Percentiles rank a stretch among this genome's conserved stretches.
These are phyloP conservation scores for Nicotiana attenuata DNA, from an alignment of 257 asterid species.

Conservation along the genomic window DNA sequence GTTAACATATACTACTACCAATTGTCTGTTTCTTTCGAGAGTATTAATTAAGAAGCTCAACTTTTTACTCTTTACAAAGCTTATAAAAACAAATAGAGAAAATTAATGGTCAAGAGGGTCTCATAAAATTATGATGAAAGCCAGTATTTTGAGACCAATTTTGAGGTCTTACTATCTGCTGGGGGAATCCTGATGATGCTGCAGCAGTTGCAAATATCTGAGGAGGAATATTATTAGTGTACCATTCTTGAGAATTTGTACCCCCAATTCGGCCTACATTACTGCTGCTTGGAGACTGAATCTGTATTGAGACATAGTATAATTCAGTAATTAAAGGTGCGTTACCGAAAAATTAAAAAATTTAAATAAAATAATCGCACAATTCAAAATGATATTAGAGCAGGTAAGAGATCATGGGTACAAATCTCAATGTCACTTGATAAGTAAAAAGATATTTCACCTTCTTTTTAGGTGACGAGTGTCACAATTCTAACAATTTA, in stretches of 20 bases:
- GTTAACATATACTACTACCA: background rate
- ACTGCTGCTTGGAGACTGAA: constrained; percentile 41
- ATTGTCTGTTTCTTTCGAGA: constrained; percentile 10
- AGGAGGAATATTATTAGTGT: constrained; percentile 13
- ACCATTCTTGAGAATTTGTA: constrained; percentile 32
- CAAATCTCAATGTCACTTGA: too few relatives aligned
- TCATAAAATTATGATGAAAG: constrained; percentile 42
- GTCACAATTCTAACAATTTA: background rate
- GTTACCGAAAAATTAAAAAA: background rate
- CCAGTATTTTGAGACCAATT: constrained; percentile 58
- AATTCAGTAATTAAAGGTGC: background rate
- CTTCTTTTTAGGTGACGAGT: background rate
- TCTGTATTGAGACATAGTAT: background rate
- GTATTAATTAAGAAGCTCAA: background rate
- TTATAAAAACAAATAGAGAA: background rate
- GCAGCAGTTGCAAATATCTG: constrained; percentile 64
- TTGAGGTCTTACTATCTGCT: constrained; percentile 41
- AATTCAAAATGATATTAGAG: background rate
- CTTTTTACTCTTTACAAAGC: background rate
- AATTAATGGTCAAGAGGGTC: constrained; percentile 31
- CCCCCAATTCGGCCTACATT: constrained; percentile 30
- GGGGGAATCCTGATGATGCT: constrained; percentile 98
- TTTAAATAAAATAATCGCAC: background rate
- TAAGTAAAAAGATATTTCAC: background rate
- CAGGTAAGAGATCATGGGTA: background rate